These are phyloP conservation scores for Metarhizium anisopliae DNA, from an alignment of 2,329 filamentous ascomycete genomes.

Conservation along the genomic window DNA sequence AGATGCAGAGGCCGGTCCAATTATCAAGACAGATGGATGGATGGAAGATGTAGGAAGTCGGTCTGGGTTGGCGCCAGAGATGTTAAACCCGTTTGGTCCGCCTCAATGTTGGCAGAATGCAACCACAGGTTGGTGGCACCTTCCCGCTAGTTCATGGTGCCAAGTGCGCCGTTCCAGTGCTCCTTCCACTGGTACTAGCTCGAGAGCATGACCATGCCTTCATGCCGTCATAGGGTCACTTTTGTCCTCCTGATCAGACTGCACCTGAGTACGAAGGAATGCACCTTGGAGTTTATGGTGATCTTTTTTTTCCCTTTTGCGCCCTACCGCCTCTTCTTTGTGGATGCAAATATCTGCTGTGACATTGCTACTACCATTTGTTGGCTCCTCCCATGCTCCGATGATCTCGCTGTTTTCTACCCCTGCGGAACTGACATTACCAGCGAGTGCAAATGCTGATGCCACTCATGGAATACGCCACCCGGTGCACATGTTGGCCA, in stretches of 20 bases:
- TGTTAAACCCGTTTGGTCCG: background rate
- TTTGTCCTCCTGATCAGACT: constrained; percentile 1
- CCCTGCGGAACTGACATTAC: no score
- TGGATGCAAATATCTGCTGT: no score
- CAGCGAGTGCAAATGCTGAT: no score
- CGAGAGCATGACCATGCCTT: background rate
- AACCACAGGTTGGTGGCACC: background rate
- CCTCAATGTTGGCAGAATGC: background rate
- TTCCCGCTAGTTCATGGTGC: background rate
- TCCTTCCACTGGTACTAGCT: no score
- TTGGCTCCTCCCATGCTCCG: no score
- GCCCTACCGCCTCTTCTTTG: no score
- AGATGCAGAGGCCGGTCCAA: no score
- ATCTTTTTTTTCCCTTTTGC: background rate
- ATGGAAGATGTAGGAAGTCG: background rate
- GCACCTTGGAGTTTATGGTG: background rate
- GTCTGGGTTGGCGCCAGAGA: background rate
- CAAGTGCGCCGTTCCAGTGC: background rate
- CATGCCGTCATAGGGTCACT: constrained; percentile 3
- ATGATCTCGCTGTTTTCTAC: no score
- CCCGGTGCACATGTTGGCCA: background rate
- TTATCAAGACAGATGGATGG: background rate
- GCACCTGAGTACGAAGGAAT: background rate
- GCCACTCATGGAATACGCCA: background rate
- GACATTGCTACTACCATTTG: no score